Percentiles rank a stretch among this genome's conserved stretches.
Evolutionary conservation across 345 rosid genomes (phyloP).

Genomic region (Dipteronia dyeriana): DNA sequence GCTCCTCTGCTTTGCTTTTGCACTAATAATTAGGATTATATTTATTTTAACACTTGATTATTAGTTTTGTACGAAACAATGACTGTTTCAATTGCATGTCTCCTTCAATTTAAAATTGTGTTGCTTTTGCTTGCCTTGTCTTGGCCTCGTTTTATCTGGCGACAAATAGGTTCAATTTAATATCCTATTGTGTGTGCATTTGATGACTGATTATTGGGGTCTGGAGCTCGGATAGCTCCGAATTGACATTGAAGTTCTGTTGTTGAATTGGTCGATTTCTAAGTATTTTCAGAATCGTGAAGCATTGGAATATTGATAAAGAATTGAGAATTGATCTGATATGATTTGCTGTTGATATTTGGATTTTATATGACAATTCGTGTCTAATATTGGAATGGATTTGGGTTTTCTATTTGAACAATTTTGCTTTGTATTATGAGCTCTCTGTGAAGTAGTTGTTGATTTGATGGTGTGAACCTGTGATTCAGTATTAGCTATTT

Average conservation of each 20-base stretch:
- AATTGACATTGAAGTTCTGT: neutral
- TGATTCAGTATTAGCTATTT: too few relatives aligned
- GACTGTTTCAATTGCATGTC: neutral
- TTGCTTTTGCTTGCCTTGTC: too few relatives aligned
- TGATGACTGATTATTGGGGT: neutral
- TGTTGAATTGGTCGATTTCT: neutral
- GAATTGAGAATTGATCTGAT: neutral
- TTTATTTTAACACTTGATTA: neutral
- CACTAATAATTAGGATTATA: neutral
- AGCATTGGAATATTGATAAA: too few relatives aligned
- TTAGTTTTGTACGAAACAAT: constrained; percentile 1
- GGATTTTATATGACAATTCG: neutral
- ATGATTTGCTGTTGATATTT: neutral
- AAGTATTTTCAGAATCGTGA: too few relatives aligned
- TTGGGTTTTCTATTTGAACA: neutral
- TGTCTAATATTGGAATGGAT: neutral
- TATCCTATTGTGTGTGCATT: neutral
- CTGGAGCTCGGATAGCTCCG: neutral
- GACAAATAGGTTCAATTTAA: neutral
- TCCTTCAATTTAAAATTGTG: neutral
- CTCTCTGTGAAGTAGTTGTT: neutral
- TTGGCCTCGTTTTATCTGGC: neutral
- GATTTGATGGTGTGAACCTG: neutral
- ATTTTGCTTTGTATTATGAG: neutral
- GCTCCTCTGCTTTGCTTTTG: neutral